These are phyloP conservation scores for Inonotus hispidus DNA, from an alignment of 1,284 basidiomycete species.

Conservation along the genomic window DNA sequence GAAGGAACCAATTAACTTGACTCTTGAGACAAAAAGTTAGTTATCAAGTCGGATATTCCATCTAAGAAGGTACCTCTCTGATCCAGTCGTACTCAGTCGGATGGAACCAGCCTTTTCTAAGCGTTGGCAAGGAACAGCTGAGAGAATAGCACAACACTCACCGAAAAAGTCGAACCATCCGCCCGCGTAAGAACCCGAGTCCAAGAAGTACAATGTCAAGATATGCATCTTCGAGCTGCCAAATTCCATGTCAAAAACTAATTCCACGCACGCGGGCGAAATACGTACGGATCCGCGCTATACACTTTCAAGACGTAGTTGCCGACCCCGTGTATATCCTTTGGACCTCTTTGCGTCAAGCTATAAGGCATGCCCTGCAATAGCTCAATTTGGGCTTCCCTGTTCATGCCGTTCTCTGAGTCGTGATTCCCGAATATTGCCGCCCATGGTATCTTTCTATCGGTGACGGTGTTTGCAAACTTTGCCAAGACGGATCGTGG, in stretches of 20 bases:
- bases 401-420: slow-evolving; percentile 59
- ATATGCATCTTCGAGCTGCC: slow-evolving; percentile 79
- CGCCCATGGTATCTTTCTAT: slow-evolving; percentile 80
- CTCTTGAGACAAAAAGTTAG: slow-evolving; percentile 33
- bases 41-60: neutral
- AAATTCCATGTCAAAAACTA: slow-evolving; percentile 13
- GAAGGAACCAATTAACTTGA: slow-evolving; percentile 86
- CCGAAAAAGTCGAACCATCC: slow-evolving; percentile 53
- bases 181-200: slow-evolving; percentile 76
- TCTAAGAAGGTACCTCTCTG: slow-evolving; percentile 39
- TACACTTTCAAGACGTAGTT: slow-evolving; percentile 79
- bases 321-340: slow-evolving; percentile 77
- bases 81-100: slow-evolving; percentile 80
- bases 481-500: slow-evolving; percentile 81
- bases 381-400: slow-evolving; percentile 62
- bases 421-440: slow-evolving; percentile 94
- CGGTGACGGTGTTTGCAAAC: slow-evolving; percentile 74
- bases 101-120: slow-evolving; percentile 39
- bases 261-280: slow-evolving; percentile 14
- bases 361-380: slow-evolving; percentile 83
- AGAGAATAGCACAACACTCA: neutral
- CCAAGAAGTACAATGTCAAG: slow-evolving; percentile 89
- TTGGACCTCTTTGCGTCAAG: slow-evolving; percentile 74
- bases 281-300: slow-evolving; percentile 67
- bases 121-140: neutral